These are phyloP conservation scores for Exserohilum turcica DNA, from an alignment of 2,329 filamentous ascomycete species.

Conservation along the genomic window DNA sequence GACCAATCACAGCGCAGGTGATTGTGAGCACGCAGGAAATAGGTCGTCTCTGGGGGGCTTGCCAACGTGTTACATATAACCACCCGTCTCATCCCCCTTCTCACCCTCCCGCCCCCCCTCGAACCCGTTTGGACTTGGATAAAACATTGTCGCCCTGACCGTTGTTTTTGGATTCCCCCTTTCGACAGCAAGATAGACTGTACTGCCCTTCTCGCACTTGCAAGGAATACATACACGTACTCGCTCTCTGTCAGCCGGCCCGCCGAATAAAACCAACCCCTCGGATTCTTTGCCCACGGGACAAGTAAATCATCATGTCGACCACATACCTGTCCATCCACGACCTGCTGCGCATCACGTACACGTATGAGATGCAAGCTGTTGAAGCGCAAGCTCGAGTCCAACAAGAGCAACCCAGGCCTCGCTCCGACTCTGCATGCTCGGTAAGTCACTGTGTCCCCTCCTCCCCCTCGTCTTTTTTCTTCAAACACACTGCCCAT, in stretches of 20 bases:
- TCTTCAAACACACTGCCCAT: neutral
- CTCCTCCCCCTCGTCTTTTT: neutral
- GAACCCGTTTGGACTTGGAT: conserved; percentile 8
- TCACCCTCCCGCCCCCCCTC: neutral
- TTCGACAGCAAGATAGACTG: neutral
- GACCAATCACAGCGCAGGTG: conserved; percentile 28
- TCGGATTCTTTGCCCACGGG: neutral
- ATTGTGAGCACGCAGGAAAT: conserved; percentile 25
- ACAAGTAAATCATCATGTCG: conserved; percentile 29
- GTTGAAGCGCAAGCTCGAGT: conserved; percentile 20
- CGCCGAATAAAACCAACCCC: neutral
- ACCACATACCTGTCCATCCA: conserved; percentile 39
- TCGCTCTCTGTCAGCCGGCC: too few relatives aligned
- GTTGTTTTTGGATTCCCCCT: neutral
- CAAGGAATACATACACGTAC: too few relatives aligned
- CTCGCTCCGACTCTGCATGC: conserved; percentile 29
- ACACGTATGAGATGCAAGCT: conserved; percentile 39
- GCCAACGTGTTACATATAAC: conserved; percentile 7
- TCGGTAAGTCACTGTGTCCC: conserved; percentile 33
- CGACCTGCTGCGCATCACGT: conserved; percentile 43
- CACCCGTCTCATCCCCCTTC: neutral
- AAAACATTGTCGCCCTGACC: neutral
- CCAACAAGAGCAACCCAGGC: conserved; percentile 7
- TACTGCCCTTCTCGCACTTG: too few relatives aligned
- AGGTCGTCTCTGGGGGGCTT: neutral